Percentiles rank a stretch among this genome's conserved stretches.
Conservation (phyloP, 1,139 yeast genomes). For the Lodderomyces parapsilosis region DNA sequence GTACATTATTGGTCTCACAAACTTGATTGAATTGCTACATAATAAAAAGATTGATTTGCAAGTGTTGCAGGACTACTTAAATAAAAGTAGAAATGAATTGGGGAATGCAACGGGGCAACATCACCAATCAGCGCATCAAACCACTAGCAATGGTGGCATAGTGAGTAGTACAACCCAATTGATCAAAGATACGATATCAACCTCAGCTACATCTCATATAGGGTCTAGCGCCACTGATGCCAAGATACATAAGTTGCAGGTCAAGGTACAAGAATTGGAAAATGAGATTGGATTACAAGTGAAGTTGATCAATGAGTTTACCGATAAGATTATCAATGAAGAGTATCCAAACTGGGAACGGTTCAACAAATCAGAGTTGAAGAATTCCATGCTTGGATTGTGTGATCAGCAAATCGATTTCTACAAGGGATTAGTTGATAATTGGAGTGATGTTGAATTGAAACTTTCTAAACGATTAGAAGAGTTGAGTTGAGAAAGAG, state of each 20-base stretch:
- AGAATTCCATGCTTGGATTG: constrained; percentile 62
- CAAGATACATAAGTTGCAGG: constrained; percentile 34
- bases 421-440: constrained; percentile 67
- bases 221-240: constrained; percentile 39
- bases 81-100: constrained; percentile 68
- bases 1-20: constrained; percentile 74
- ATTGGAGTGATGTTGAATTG: constrained; percentile 65
- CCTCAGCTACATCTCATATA: constrained; percentile 43
- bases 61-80: constrained; percentile 75
- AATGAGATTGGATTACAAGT: constrained; percentile 59
- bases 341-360: constrained; percentile 84
- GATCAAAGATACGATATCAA: constrained; percentile 46
- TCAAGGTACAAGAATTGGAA: constrained; percentile 35
- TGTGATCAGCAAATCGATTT: constrained; percentile 78
- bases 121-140: constrained; percentile 15
- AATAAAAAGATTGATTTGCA: constrained; percentile 90
- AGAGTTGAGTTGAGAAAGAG: constrained; percentile 2
- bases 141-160: constrained; percentile 26
- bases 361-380: constrained; percentile 76
- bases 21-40: constrained; percentile 78
- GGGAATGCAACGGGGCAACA: constrained; percentile 48
- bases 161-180: constrained; percentile 47
- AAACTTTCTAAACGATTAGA: constrained; percentile 39
- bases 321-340: constrained; percentile 69
- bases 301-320: constrained; percentile 50